phyloP scores from a whole-genome alignment of 306 rosid genomes.

The Chamaecrista fasciculata region DNA sequence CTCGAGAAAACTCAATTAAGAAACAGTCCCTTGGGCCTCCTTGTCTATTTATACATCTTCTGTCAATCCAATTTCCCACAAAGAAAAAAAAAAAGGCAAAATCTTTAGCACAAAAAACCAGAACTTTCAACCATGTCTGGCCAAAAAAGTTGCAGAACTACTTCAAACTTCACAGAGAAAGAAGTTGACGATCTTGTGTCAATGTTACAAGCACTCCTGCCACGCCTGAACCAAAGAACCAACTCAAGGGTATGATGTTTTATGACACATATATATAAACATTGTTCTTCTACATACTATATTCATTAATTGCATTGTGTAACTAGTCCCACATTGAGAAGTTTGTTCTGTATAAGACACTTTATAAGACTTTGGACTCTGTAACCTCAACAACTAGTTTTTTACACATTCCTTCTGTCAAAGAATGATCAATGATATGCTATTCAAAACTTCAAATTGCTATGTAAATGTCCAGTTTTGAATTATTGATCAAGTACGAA shows the following conservation, averaged over 20 bases:
- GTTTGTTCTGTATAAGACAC: too few species aligned
- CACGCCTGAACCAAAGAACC: constrained; percentile 12
- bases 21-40: neutral
- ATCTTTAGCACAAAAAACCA: neutral
- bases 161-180: constrained; percentile 18
- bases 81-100: constrained; percentile 1
- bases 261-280: neutral
- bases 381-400: too few species aligned
- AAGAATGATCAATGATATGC: too few species aligned
- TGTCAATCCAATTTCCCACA: neutral
- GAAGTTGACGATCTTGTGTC: constrained; percentile 11
- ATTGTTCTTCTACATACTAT: neutral
- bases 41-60: constrained; percentile 14
- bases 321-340: too few species aligned
- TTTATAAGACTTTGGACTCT: too few species aligned
- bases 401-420: too few species aligned
- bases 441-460: too few species aligned
- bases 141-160: neutral
- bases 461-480: too few species aligned
- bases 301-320: neutral
- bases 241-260: constrained; percentile 6
- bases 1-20: too few species aligned
- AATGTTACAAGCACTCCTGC: constrained; percentile 19
- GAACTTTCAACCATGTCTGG: constrained; percentile 9
- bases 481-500: too few species aligned